Percentiles rank a stretch among this genome's conserved stretches.
Evolutionary conservation across 306 rosid genomes (phyloP).

Genomic region (Canavalia gladiata): DNA sequence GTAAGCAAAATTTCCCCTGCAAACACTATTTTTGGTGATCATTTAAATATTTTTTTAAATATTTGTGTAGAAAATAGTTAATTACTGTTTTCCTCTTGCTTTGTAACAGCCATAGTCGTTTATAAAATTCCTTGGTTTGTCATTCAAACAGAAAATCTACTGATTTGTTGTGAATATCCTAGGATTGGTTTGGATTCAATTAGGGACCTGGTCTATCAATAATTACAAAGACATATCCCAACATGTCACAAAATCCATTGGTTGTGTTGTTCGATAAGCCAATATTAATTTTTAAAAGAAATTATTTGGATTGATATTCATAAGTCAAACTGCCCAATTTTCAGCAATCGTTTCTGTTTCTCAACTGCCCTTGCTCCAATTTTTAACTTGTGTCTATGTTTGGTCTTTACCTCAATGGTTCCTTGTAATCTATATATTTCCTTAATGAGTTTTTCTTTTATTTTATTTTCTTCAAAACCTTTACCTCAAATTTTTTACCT

Average conservation of each 20-base stretch:
- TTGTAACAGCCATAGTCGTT: not conserved
- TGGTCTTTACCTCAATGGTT: not conserved
- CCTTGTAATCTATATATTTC: not conserved
- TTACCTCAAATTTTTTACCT: not conserved
- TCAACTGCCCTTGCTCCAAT: not conserved
- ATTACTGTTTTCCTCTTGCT: slow-evolving; percentile 4
- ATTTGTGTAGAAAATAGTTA: not conserved
- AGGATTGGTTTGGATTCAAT: not conserved
- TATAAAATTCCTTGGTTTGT: not conserved
- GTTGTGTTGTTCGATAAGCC: not conserved
- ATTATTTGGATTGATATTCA: not conserved
- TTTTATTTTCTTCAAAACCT: too few species aligned
- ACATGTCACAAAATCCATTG: not conserved
- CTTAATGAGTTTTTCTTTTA: not conserved
- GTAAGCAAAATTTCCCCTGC: not conserved
- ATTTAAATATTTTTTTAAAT: not conserved
- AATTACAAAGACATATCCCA: not conserved
- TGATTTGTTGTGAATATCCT: not conserved
- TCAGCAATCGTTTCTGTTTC: not conserved
- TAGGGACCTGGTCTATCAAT: not conserved
- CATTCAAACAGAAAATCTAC: slow-evolving; percentile 17
- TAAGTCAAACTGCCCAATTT: not conserved
- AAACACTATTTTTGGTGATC: not conserved
- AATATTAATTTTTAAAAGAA: not conserved
- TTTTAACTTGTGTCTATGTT: not conserved